phyloP scores from a whole-genome alignment of 2,329 filamentous ascomycete species.

The Alternaria longipes region DNA sequence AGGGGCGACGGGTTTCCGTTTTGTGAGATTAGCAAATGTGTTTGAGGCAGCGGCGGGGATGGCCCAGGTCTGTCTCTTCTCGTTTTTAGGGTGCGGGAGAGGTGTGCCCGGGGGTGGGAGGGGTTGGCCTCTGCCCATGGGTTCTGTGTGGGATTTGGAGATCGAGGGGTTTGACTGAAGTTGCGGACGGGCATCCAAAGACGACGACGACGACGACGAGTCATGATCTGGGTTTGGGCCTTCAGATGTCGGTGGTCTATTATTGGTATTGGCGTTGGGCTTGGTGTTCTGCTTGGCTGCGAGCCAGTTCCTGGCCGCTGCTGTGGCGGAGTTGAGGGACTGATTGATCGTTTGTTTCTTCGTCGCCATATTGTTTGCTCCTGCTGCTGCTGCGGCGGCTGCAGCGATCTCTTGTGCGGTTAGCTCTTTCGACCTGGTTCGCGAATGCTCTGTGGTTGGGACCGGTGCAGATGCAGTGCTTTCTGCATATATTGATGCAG shows the following conservation, averaged over 20 bases:
- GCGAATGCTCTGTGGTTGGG: constrained; percentile 13
- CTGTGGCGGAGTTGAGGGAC: constrained; percentile 59
- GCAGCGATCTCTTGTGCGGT: constrained; percentile 35
- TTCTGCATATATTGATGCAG: constrained; percentile 37
- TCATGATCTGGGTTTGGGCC: constrained; percentile 20
- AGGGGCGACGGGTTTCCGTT: constrained; percentile 66
- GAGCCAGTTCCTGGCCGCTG: constrained; percentile 69
- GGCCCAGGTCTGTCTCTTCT: constrained; percentile 61
- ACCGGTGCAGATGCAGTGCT: constrained; percentile 24
- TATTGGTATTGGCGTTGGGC: constrained; percentile 21
- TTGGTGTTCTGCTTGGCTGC: constrained; percentile 55
- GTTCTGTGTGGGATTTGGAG: constrained; percentile 61
- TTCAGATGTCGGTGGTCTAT: constrained; percentile 21
- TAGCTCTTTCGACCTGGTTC: constrained; percentile 30
- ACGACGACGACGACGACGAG: neutral
- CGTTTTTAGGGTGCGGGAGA: constrained; percentile 71
- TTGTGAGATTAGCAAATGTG: constrained; percentile 59
- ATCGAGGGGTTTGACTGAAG: constrained; percentile 11
- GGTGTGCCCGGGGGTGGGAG: constrained; percentile 83
- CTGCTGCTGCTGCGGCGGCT: constrained; percentile 32
- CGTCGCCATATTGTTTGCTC: constrained; percentile 21
- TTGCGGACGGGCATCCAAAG: constrained; percentile 13
- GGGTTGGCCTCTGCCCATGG: constrained; percentile 84
- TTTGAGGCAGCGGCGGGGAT: constrained; percentile 56
- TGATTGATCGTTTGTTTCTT: constrained; percentile 45